Evolutionary conservation across 495 filamentous ascomycete species (phyloP).

Genomic region (Aspergillus hancockii): DNA sequence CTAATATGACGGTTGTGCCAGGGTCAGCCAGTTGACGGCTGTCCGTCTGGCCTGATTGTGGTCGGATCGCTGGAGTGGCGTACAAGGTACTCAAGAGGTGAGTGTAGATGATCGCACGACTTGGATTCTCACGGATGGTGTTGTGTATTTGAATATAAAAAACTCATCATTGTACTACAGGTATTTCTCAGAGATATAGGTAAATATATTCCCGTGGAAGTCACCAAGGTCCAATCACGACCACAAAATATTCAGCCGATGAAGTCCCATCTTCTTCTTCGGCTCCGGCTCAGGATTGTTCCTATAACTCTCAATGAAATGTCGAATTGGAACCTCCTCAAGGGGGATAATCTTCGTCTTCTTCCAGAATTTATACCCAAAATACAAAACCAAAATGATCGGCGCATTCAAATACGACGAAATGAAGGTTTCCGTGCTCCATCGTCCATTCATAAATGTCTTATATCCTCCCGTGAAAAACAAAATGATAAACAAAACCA

Average conservation of each 20-base stretch:
- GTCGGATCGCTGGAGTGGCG: too few species aligned
- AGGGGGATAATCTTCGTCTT: constrained; percentile 37
- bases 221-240: constrained; percentile 12
- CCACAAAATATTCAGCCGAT: constrained; percentile 36
- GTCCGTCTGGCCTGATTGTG: too few species aligned
- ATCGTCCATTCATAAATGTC: constrained; percentile 50
- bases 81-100: too few species aligned
- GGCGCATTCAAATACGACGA: constrained; percentile 38
- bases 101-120: too few species aligned
- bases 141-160: too few species aligned
- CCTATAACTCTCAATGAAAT: constrained; percentile 32
- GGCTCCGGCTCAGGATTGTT: constrained; percentile 35
- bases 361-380: constrained; percentile 42
- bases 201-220: background rate
- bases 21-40: too few species aligned
- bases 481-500: constrained; percentile 53
- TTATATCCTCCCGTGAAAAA: constrained; percentile 61
- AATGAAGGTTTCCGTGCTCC: constrained; percentile 34
- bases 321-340: constrained; percentile 32
- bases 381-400: background rate
- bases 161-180: too few species aligned
- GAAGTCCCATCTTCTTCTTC: constrained; percentile 21
- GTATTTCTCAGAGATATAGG: too few species aligned
- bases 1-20: too few species aligned
- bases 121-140: too few species aligned